Conservation (phyloP, 2,329 filamentous ascomycete genomes). For the Neofusicoccum laricinum region DNA sequence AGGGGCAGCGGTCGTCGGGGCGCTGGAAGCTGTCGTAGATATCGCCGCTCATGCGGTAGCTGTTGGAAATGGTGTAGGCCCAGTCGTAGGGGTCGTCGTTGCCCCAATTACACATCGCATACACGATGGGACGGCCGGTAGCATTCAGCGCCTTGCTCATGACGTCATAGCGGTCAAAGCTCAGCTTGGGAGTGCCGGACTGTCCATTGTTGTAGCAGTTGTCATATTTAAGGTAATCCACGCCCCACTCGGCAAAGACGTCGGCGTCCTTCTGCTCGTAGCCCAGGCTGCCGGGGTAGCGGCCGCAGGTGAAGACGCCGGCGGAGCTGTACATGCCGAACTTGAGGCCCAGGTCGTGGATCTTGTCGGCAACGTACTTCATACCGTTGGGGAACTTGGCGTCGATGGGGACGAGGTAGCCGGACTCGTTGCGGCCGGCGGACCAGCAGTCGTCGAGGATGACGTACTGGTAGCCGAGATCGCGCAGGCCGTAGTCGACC, state of each 20-base stretch:
- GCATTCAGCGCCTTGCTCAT: slow-evolving; percentile 49
- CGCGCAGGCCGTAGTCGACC: slow-evolving; percentile 45
- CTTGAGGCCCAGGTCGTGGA: slow-evolving; percentile 49
- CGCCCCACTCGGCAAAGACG: slow-evolving; percentile 51
- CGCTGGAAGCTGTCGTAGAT: slow-evolving; percentile 47
- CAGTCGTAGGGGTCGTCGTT: slow-evolving; percentile 47
- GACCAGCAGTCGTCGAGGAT: slow-evolving; percentile 56
- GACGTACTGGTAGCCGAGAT: slow-evolving; percentile 51
- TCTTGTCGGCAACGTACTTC: slow-evolving; percentile 43
- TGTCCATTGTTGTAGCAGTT: slow-evolving; percentile 57
- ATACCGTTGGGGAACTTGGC: slow-evolving; percentile 46
- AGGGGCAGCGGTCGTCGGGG: slow-evolving; percentile 42
- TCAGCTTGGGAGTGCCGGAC: slow-evolving; percentile 45
- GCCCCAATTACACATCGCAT: slow-evolving; percentile 53
- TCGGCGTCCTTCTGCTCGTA: slow-evolving; percentile 54
- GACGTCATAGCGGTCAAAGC: slow-evolving; percentile 46
- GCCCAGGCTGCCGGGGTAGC: slow-evolving; percentile 45
- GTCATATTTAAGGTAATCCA: slow-evolving; percentile 48
- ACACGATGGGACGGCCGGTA: slow-evolving; percentile 46
- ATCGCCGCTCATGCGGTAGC: slow-evolving; percentile 47
- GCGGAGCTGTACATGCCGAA: slow-evolving; percentile 55
- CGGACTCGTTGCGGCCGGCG: slow-evolving; percentile 43
- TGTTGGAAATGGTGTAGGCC: slow-evolving; percentile 48
- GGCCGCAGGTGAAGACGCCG: slow-evolving; percentile 41
- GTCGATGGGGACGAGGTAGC: slow-evolving; percentile 36